These are phyloP conservation scores for Dictyostelium purpureum DNA, from an alignment of 78 protist species.

Conservation along the genomic window DNA sequence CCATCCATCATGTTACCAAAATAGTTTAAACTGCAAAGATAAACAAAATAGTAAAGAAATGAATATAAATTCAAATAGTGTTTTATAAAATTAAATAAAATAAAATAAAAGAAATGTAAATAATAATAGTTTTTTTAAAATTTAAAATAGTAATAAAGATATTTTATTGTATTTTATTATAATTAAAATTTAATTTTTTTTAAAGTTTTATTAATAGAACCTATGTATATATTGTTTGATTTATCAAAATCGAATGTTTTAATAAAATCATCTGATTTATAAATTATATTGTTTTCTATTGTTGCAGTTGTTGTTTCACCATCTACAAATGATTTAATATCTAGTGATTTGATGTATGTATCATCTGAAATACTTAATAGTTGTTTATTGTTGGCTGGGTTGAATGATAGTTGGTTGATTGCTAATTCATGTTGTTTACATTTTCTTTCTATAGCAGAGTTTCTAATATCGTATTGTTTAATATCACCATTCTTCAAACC, in stretches of 20 bases:
- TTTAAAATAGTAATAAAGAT: too few species aligned
- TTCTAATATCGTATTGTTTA: background rate
- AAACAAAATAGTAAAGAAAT: too few species aligned
- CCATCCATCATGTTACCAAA: slow-evolving; percentile 61
- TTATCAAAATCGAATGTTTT: background rate
- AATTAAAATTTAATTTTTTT: background rate
- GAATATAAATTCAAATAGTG: too few species aligned
- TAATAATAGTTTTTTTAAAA: too few species aligned
- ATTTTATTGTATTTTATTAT: background rate
- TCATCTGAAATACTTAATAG: background rate
- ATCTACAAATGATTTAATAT: background rate
- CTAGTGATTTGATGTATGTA: background rate
- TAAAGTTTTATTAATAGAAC: slow-evolving; percentile 1
- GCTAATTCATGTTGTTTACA: background rate
- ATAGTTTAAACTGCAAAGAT: too few species aligned
- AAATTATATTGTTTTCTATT: background rate
- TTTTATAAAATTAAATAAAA: too few species aligned
- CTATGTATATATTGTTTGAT: background rate
- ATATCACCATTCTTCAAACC: background rate
- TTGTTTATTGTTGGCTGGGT: background rate
- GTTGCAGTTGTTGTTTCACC: too few species aligned
- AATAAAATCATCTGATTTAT: background rate
- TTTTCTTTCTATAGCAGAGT: background rate
- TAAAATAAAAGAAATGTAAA: too few species aligned
- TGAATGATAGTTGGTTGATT: background rate